A percentile compares a stretch with the other conserved stretches of the same genome.
Evolutionary conservation across 2,329 filamentous ascomycete species (phyloP).

Genomic region (Monosporascus sp.): DNA sequence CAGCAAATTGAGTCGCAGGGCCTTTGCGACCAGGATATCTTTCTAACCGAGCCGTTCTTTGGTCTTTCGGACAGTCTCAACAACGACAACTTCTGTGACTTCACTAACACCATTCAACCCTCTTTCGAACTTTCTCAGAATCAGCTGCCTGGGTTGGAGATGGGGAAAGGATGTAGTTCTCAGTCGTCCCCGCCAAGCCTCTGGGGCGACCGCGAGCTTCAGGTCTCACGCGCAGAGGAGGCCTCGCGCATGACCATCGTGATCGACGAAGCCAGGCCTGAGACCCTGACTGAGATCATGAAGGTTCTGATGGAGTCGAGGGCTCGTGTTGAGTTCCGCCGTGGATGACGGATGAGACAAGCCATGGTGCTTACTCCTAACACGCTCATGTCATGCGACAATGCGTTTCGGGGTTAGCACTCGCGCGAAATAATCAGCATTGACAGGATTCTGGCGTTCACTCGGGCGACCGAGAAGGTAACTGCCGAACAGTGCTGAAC

Average conservation of each 20-base stretch:
- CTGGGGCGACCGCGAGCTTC: not conserved
- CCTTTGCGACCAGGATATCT: not conserved
- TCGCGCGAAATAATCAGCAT: too few species aligned
- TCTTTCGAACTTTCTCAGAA: not conserved
- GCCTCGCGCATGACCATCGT: conserved; percentile 1
- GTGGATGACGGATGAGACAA: not conserved
- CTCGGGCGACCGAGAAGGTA: too few species aligned
- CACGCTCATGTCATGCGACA: too few species aligned
- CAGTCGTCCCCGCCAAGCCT: not conserved
- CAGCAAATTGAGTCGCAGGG: not conserved
- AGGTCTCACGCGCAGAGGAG: not conserved
- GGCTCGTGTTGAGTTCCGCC: conserved; percentile 1
- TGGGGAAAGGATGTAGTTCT: not conserved
- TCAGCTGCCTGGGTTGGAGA: not conserved
- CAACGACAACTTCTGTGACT: not conserved
- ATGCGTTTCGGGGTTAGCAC: too few species aligned
- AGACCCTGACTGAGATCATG: conserved; percentile 1
- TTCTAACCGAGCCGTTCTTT: not conserved
- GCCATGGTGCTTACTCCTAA: too few species aligned
- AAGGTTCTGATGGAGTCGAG: conserved; percentile 1
- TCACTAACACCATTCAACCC: not conserved
- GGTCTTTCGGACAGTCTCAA: not conserved
- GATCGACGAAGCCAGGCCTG: not conserved
- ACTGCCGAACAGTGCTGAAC: too few species aligned
- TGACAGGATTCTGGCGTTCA: too few species aligned